Evolutionary conservation across 2,329 filamentous ascomycete species (phyloP).

Genomic region (Sclerotinia spermophila): DNA sequence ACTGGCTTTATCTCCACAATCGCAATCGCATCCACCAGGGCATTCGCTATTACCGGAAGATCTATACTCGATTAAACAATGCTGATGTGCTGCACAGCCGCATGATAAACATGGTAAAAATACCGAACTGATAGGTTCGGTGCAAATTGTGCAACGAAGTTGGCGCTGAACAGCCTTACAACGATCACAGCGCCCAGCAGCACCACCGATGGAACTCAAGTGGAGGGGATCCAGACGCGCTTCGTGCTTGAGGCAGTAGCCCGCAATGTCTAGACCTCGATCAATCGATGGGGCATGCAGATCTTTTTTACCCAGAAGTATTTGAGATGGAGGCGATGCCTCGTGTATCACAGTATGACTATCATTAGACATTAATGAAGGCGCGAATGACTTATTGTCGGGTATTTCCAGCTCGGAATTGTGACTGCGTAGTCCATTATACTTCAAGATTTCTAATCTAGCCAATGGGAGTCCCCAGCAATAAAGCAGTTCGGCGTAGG

Average conservation of each 20-base stretch:
- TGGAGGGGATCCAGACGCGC: conserved; percentile 57
- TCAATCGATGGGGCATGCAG: conserved; percentile 45
- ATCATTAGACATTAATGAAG: conserved; percentile 33
- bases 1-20: conserved; percentile 55
- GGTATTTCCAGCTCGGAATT: conserved; percentile 32
- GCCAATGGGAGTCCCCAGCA: conserved; percentile 62
- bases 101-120: conserved; percentile 61
- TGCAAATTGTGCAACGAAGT: conserved; percentile 59
- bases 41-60: conserved; percentile 48
- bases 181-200: conserved; percentile 46
- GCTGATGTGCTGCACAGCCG: conserved; percentile 58
- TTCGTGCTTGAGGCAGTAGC: conserved; percentile 60
- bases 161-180: conserved; percentile 55
- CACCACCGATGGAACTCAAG: conserved; percentile 40
- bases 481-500: conserved; percentile 66
- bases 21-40: conserved; percentile 62
- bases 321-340: conserved; percentile 43
- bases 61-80: conserved; percentile 42
- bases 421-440: conserved; percentile 58
- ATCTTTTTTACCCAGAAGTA: conserved; percentile 55
- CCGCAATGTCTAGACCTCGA: conserved; percentile 59
- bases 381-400: conserved; percentile 32
- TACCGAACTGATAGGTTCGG: conserved; percentile 56
- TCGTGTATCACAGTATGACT: conserved; percentile 27
- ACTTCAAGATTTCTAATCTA: conserved; percentile 65